Conservation (phyloP, 163 green algal species). For the Chlorella variabilis region DNA sequence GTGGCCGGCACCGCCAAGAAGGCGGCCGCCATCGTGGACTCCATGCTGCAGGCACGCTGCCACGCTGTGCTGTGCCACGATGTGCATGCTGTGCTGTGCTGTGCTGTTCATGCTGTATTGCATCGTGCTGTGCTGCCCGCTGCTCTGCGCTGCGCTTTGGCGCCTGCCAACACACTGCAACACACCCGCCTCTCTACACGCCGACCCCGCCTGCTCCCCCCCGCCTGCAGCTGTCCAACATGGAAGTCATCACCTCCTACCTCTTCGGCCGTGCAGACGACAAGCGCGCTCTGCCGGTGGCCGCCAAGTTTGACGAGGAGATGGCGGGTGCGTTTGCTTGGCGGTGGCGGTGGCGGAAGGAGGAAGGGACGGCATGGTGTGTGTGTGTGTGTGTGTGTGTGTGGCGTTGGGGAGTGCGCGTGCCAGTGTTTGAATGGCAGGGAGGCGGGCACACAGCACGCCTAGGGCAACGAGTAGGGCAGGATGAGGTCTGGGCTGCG, state of each 20-base stretch:
- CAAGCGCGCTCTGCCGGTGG: slow-evolving; percentile 25
- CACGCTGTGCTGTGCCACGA: neutral
- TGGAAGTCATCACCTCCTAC: slow-evolving; percentile 69
- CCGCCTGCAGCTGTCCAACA: slow-evolving; percentile 83
- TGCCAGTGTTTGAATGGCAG: neutral
- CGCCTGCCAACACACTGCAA: no score
- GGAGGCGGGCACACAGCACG: no score
- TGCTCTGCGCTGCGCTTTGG: neutral
- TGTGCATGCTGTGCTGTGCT: neutral
- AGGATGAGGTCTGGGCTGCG: no score
- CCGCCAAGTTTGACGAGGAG: slow-evolving; percentile 34
- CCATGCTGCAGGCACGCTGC: slow-evolving; percentile 61
- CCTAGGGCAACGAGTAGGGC: no score
- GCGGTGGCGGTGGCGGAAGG: slow-evolving; percentile 35
- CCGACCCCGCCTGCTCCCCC: slow-evolving; percentile 56
- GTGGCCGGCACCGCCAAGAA: slow-evolving; percentile 59
- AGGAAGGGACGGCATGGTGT: no score
- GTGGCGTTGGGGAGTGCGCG: neutral
- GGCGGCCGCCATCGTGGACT: slow-evolving; percentile 77
- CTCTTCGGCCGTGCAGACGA: slow-evolving; percentile 56
- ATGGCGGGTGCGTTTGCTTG: slow-evolving; percentile 36
- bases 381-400: neutral
- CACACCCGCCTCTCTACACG: neutral
- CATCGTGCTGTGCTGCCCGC: neutral
- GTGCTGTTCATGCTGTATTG: neutral